A percentile compares a stretch with the other conserved stretches of the same genome.
Conservation (phyloP, 2,329 filamentous ascomycete genomes). For the Fusarium illudens region DNA sequence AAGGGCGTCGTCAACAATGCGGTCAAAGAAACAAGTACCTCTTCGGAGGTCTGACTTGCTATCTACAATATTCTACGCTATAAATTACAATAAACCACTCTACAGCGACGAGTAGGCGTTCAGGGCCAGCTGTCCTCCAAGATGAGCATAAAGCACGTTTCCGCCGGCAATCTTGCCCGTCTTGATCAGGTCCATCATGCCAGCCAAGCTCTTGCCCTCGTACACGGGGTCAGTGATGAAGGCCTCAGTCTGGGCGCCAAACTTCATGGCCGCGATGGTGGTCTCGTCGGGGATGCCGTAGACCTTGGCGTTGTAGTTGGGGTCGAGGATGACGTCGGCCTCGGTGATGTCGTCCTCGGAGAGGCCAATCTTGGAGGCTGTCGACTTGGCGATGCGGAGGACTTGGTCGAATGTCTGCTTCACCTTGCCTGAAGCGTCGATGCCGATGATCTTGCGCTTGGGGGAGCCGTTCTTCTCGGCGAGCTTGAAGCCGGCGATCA, state of each 20-base stretch:
- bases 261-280: constrained; percentile 74
- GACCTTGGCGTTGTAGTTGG: constrained; percentile 68
- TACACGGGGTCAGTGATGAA: constrained; percentile 81
- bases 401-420: constrained; percentile 70
- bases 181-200: constrained; percentile 73
- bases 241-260: constrained; percentile 72
- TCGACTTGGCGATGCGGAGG: constrained; percentile 70
- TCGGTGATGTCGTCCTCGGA: constrained; percentile 66
- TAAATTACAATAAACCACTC: constrained; percentile 5
- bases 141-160: constrained; percentile 76
- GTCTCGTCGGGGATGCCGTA: constrained; percentile 73
- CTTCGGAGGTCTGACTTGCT: not conserved
- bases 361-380: constrained; percentile 70
- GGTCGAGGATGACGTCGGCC: constrained; percentile 69
- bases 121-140: constrained; percentile 74
- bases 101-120: constrained; percentile 67
- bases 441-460: constrained; percentile 68
- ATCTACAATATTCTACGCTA: constrained; percentile 6
- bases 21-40: not conserved
- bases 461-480: constrained; percentile 57
- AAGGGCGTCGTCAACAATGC: not conserved
- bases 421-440: constrained; percentile 60
- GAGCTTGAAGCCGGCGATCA: constrained; percentile 77
- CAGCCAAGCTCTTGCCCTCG: constrained; percentile 78
- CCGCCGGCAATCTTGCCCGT: constrained; percentile 68